These are phyloP conservation scores for Microglena sp. DNA, from an alignment of 139 green algal species.

Conservation along the genomic window DNA sequence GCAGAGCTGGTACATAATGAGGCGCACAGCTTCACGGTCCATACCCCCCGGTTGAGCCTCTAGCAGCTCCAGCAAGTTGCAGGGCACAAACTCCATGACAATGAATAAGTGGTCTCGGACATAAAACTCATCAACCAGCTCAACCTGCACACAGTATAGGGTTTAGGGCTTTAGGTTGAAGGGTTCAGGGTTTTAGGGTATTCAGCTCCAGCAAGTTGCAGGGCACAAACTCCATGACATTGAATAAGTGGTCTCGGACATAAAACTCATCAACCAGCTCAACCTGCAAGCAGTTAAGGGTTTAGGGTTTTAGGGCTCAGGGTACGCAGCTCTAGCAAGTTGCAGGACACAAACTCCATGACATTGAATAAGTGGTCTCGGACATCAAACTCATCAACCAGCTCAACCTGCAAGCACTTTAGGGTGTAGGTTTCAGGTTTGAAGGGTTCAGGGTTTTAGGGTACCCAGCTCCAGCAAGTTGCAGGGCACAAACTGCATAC, in stretches of 20 bases:
- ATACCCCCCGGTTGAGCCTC: constrained; percentile 39
- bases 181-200: no score
- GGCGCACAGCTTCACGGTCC: constrained; percentile 29
- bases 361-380: constrained; percentile 46
- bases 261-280: not conserved
- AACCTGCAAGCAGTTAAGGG: no score
- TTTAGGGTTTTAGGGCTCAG: no score
- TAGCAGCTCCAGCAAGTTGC: constrained; percentile 53
- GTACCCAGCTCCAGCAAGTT: constrained; percentile 56
- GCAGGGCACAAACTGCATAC: constrained; percentile 57
- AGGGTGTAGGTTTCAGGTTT: no score
- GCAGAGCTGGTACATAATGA: constrained; percentile 53
- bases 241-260: constrained; percentile 38
- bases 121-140: constrained; percentile 43
- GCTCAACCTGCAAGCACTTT: not conserved
- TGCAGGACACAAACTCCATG: constrained; percentile 57
- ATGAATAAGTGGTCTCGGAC: constrained; percentile 46
- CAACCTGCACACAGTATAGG: not conserved
- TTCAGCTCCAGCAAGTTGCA: constrained; percentile 53
- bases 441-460: no score
- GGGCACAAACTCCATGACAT: constrained; percentile 57
- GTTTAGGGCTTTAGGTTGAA: no score
- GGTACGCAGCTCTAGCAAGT: constrained; percentile 51
- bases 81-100: constrained; percentile 56
- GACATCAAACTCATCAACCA: constrained; percentile 45